Evolutionary conservation across 768 basidiomycete species (phyloP).

Genomic region (Tylopilus intermedius): DNA sequence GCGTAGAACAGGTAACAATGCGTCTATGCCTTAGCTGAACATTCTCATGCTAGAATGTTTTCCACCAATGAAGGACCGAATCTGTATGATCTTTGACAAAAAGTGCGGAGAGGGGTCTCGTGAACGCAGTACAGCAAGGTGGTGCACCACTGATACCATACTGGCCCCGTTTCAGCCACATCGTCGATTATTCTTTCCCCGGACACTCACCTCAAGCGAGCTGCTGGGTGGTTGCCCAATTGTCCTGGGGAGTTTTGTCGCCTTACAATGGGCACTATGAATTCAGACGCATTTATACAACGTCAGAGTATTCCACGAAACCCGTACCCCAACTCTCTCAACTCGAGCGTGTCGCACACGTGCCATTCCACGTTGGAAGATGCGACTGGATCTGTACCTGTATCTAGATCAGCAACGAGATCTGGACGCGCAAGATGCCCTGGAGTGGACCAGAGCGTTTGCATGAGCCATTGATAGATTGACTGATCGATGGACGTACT

Average conservation of each 20-base stretch:
- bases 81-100: too few species aligned
- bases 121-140: too few species aligned
- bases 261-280: constrained; percentile 37
- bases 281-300: constrained; percentile 37
- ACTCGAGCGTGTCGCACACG: constrained; percentile 23
- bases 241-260: constrained; percentile 33
- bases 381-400: constrained; percentile 76
- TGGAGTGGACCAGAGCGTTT: constrained; percentile 45
- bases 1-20: too few species aligned
- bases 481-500: constrained; percentile 44
- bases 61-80: too few species aligned
- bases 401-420: constrained; percentile 52
- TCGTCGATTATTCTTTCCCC: too few species aligned
- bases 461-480: constrained; percentile 45
- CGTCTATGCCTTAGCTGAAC: too few species aligned
- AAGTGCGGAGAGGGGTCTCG: too few species aligned
- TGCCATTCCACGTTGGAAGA: constrained; percentile 65
- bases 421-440: constrained; percentile 62
- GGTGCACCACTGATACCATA: too few species aligned
- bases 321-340: constrained; percentile 26
- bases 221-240: not conserved
- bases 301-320: constrained; percentile 32
- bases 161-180: too few species aligned
- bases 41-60: too few species aligned
- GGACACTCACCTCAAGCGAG: too few species aligned